Evolutionary conservation across 805 yeast species (phyloP).

Genomic region (Ogataea thermomethanolica): DNA sequence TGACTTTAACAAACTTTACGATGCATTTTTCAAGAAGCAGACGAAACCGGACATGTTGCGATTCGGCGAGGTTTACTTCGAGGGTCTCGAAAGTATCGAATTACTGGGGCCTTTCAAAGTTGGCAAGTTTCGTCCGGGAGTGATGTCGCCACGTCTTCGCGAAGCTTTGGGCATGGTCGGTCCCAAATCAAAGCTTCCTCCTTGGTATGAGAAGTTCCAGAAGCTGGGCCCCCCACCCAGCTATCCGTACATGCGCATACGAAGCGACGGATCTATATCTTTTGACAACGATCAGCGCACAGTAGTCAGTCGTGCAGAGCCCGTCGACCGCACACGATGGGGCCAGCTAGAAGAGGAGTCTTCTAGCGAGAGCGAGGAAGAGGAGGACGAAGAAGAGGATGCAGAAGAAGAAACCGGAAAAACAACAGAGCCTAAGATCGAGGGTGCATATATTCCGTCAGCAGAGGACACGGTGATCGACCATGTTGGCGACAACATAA

Average conservation of each 20-base stretch:
- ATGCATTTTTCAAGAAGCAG: slow-evolving; percentile 84
- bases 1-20: slow-evolving; percentile 76
- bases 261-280: slow-evolving; percentile 33
- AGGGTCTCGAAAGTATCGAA: slow-evolving; percentile 48
- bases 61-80: slow-evolving; percentile 78
- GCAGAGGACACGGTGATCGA: slow-evolving; percentile 29
- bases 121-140: slow-evolving; percentile 54
- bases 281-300: slow-evolving; percentile 21
- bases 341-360: slow-evolving; percentile 33
- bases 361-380: slow-evolving; percentile 34
- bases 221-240: slow-evolving; percentile 80
- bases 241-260: slow-evolving; percentile 60
- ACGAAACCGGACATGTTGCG: slow-evolving; percentile 63
- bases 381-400: slow-evolving; percentile 23
- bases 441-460: slow-evolving; percentile 26
- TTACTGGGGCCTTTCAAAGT: slow-evolving; percentile 36
- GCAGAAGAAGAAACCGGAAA: slow-evolving; percentile 25
- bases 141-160: slow-evolving; percentile 55
- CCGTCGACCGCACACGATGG: slow-evolving; percentile 29
- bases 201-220: slow-evolving; percentile 75
- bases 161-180: slow-evolving; percentile 64
- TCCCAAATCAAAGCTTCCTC: slow-evolving; percentile 49
- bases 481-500: slow-evolving; percentile 21
- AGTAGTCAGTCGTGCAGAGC: slow-evolving; percentile 21
- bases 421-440: slow-evolving; percentile 22